A percentile compares a stretch with the other conserved stretches of the same genome.
phyloP scores from a whole-genome alignment of 805 yeast genomes.

The Torulaspora microellipsoides region DNA sequence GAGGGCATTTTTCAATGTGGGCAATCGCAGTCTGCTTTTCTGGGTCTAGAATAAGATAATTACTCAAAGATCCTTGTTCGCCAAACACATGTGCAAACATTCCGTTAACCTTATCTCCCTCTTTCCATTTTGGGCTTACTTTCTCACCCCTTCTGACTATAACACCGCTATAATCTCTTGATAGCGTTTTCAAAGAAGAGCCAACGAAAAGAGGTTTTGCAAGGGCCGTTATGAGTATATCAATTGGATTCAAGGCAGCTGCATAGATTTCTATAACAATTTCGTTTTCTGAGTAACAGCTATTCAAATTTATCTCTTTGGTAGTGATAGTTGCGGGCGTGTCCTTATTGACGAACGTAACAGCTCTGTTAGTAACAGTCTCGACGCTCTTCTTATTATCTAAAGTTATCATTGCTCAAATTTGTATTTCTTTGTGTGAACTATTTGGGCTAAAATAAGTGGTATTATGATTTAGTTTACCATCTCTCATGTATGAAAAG shows the following conservation, averaged over 20 bases:
- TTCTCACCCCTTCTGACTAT: slow-evolving; percentile 26
- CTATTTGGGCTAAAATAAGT: no score
- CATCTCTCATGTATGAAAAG: no score
- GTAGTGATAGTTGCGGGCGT: slow-evolving; percentile 17
- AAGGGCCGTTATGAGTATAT: slow-evolving; percentile 17
- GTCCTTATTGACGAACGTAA: slow-evolving; percentile 20
- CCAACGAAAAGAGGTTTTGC: slow-evolving; percentile 11
- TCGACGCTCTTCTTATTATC: neutral
- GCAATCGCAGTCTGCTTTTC: slow-evolving; percentile 29
- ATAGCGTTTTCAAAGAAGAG: slow-evolving; percentile 18
- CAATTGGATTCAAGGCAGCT: slow-evolving; percentile 34
- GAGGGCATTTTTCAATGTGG: slow-evolving; percentile 25
- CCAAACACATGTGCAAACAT: slow-evolving; percentile 20
- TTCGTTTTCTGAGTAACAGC: slow-evolving; percentile 23
- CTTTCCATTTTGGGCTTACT: slow-evolving; percentile 19
- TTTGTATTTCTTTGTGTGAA: no score
- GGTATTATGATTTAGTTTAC: no score
- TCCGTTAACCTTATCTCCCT: slow-evolving; percentile 32
- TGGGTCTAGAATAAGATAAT: slow-evolving; percentile 43
- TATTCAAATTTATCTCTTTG: slow-evolving; percentile 24
- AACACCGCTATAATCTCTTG: slow-evolving; percentile 31
- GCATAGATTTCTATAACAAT: slow-evolving; percentile 29
- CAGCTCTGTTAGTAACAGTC: slow-evolving; percentile 22
- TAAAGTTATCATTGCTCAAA: no score
- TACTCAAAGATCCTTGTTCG: slow-evolving; percentile 41